Evolutionary conservation across 2,329 filamentous ascomycete species (phyloP), one percentile per base, ranked within the genome.

Genomic region (Trichoderma oligosporum): DNA sequence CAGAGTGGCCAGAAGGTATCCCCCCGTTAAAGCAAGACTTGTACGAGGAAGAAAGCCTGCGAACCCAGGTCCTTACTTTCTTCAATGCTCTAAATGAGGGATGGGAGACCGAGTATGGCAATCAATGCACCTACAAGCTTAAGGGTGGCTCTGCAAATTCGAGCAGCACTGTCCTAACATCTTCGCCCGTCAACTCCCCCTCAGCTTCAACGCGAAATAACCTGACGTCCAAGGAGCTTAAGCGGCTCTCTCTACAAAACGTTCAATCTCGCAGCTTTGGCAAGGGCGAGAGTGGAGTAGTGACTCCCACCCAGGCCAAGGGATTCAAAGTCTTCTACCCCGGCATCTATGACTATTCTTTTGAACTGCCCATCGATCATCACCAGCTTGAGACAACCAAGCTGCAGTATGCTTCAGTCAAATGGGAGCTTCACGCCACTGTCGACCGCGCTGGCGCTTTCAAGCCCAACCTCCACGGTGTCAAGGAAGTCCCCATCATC

Each of bases 1-100:
- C 94, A 1, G 91, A 96, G 68, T 99, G 94, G 94, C 93, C 94
- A 14, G 94, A 97, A 76, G 91, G 91, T 49, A 94, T 97, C 27
- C 93, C 94, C 3, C 91, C 92, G 0, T 81, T 87, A 57, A 96
- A 96, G 71, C 81, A 87, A 1, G 89, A 96, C 38, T 85, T 90
- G 53, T 87, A 84, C 65, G 91, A 97, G 68, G 88, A 90, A 61
- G 88, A 94, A 64, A 89, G 86, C 3, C 80, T 97, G 59, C 87
- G 95, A 72, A 93, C 89, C 38, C 92, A 97, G 67, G 93, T 85
- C 16, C 85, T 91, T 73, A 93, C 88, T 0, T 97, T 97, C 69
- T 99, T 97, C 78, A 95, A 97, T 66, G 87, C 88, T 46, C 76
- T 81, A 67, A 81, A 84, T 61, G 78, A 82, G 56, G 76, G 77